Base-by-base conservation (phyloP, 2,329 filamentous ascomycete genomes). In the Periglandula ipomoeae region DNA sequence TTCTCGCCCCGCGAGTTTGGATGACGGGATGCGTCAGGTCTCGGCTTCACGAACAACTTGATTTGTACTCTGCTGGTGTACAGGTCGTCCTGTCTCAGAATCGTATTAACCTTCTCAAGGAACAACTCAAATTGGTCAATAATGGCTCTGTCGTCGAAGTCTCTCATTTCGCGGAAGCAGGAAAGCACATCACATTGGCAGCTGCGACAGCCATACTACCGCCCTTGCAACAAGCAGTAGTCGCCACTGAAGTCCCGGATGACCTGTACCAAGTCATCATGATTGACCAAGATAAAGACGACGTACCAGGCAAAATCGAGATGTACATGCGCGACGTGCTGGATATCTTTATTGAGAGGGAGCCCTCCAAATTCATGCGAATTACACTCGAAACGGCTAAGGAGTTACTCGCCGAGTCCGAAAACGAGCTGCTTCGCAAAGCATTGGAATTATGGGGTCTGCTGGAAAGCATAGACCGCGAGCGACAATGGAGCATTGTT, bases 1-100 rank as follows among this genome's bases (percentile, higher is more conserved):
- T 85, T 1, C 65, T 84, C 35, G 74, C 76, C 3, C 79, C 81
- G 1, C 73, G 81, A 8, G 73, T 84, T n/a, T 85, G 81, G 81
- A 76, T 74, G 51, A 76, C 75, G 3, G 77, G 78, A 9, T 85
- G 81, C 57, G 75, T 83, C 22, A 73, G 81, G 42, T 82, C 79
- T 7, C 76, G 78, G 47, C 69, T 84, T 19, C 76, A 77, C 7
- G 78, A 82, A 52, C 75, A 80, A 52, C 69, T 84, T 22, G 76
- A 82, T 47, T 67, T 84, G 11, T 84, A 82, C 58, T 79, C 79
- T 11, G 79, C 80, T 4, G 79, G 79, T 5, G 74, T 84, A 0
- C 79, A 84, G 56, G 75, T 79, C 19, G 79, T 82, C 1, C 68
- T 83, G 46, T 76, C 79, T 1, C 78, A 82, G 56, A 75, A 76